A percentile compares a stretch with the other conserved stretches of the same genome.
Conservation (phyloP, 2,329 filamentous ascomycete genomes). For the Aspergillus luchuensis region DNA sequence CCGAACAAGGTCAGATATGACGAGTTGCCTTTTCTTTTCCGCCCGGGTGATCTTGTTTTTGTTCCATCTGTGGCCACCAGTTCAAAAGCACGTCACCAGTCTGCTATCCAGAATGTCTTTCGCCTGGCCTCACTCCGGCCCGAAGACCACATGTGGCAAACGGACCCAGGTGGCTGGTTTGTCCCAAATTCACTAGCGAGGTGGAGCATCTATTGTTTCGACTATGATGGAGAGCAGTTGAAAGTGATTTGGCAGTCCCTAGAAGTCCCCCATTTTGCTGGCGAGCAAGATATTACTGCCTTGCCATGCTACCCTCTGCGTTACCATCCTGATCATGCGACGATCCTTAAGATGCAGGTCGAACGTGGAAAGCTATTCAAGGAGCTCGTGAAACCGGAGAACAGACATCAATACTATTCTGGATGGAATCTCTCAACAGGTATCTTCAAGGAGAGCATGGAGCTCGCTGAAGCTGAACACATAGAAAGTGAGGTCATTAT, state of each 20-base stretch:
- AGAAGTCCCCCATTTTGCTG: neutral
- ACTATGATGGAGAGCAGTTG: neutral
- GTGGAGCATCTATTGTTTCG: neutral
- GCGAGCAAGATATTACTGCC: neutral
- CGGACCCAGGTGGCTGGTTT: neutral
- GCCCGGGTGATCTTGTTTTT: neutral
- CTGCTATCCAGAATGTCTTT: neutral
- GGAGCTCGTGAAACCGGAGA: neutral
- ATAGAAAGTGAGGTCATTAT: neutral
- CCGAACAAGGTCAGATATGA: neutral
- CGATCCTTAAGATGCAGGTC: neutral
- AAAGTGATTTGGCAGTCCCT: neutral
- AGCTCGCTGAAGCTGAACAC: neutral
- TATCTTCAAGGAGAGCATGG: neutral
- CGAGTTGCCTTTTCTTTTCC: neutral
- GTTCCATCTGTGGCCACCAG: neutral
- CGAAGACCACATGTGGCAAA: neutral
- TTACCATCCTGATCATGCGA: neutral
- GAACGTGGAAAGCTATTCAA: neutral
- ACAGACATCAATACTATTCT: neutral
- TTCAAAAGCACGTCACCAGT: neutral
- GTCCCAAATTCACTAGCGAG: neutral
- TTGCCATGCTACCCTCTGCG: neutral
- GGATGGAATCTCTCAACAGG: neutral
- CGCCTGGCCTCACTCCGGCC: neutral